Conservation (phyloP, 192 early-diverging fungal genomes). For the Gigaspora rosea region DNA sequence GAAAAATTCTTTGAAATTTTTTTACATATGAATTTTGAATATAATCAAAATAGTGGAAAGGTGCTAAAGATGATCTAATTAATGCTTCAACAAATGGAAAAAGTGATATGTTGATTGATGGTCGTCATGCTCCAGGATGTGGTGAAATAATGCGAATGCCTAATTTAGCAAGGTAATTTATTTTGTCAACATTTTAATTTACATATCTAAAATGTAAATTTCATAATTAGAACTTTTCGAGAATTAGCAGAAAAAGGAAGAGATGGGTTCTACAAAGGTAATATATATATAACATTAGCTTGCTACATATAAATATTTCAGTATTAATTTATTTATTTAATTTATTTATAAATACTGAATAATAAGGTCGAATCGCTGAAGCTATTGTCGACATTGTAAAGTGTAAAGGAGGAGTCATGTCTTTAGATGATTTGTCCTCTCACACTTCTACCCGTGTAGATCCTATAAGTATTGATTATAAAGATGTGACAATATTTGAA, state of each 20-base stretch:
- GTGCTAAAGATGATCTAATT: slow-evolving; percentile 28
- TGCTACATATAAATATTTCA: not conserved
- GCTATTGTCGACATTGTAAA: slow-evolving; percentile 60
- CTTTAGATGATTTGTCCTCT: slow-evolving; percentile 59
- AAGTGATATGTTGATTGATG: slow-evolving; percentile 54
- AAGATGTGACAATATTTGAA: slow-evolving; percentile 62
- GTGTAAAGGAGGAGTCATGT: slow-evolving; percentile 61
- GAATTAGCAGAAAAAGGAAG: slow-evolving; percentile 62
- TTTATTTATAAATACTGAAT: not conserved
- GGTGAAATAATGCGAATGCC: slow-evolving; percentile 69
- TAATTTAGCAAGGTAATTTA: slow-evolving; percentile 51
- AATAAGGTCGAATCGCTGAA: slow-evolving; percentile 60
- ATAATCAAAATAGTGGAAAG: slow-evolving; percentile 43
- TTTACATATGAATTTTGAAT: too few relatives aligned
- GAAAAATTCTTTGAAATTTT: too few relatives aligned
- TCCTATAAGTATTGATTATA: slow-evolving; percentile 67
- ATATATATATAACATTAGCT: not conserved
- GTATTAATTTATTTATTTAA: not conserved
- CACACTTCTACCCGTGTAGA: slow-evolving; percentile 55
- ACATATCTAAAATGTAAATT: not conserved
- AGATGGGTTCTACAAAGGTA: slow-evolving; percentile 63
- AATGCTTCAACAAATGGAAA: slow-evolving; percentile 43
- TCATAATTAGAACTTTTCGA: slow-evolving; percentile 49
- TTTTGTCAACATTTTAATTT: not conserved
- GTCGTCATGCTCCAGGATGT: slow-evolving; percentile 51